Evolutionary conservation across 495 filamentous ascomycete species (phyloP), one percentile per base, ranked within the genome.

Genomic region (Neurospora sp.): DNA sequence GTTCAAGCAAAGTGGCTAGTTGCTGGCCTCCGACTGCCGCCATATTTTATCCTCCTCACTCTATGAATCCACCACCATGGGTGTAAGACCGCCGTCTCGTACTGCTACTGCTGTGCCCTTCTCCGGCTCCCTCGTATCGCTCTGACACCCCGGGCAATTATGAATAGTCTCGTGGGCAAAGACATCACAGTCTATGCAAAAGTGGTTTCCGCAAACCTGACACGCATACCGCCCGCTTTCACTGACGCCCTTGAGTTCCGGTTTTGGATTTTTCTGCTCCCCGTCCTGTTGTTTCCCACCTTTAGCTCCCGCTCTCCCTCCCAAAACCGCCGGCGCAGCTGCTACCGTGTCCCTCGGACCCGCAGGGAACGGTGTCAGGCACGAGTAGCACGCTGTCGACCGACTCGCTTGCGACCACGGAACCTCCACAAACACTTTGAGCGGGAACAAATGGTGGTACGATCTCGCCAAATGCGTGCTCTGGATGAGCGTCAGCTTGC

Each of bases 171-270:
- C 93, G 82, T 99, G 96, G 31, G 92, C 91, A 83, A 93, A 98
- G 6, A 98, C 88, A 82, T 98, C 96, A 79, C 96, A 99, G 80
- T 98, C 96, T 76, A 98, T 95, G 86, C 96, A 99, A 78, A 98
- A 99, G 80, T 97, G 93, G 70, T 93, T 91, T 7, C 86, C 80
- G 80, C 96, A 99, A 41, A 88, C 90, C 74, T 90, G 88, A 81
- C 96, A 99, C 74, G 91, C 91, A 79, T 99, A 99, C 72, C 96
- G 86, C 70, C 91, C 90, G 79, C 92, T 96, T 82, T 95, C 90
- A 77, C 93, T 96, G 66, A 93, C 92, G 6, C 91, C 92, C 77
- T 86, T 88, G 16, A 78, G 77, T 46, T 82, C 72, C 74, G 49
- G 14, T 35, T 66, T 66, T 66, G 14, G 54, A 66, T 35, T 66